These are phyloP conservation scores for Ophiosphaerella korrae DNA, from an alignment of 2,329 filamentous ascomycete species.

Conservation along the genomic window DNA sequence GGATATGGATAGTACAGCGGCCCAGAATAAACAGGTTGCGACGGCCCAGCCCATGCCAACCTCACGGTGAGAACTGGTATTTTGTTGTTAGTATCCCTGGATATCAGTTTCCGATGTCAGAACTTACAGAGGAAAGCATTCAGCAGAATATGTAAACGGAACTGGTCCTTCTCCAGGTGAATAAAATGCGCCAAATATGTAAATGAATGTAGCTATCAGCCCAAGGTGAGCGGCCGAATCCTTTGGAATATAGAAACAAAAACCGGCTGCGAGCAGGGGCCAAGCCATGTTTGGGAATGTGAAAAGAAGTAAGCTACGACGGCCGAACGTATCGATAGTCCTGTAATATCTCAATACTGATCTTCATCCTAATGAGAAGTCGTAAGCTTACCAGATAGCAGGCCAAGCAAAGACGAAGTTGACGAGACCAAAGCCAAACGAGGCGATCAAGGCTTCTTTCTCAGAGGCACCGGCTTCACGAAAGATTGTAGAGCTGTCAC, in stretches of 20 bases:
- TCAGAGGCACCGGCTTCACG: background rate
- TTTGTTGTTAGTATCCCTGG: no score
- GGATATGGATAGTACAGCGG: background rate
- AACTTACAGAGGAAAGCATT: background rate
- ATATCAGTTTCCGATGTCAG: no score
- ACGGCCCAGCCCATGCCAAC: conserved; percentile 2
- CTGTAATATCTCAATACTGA: background rate
- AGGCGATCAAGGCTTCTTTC: background rate
- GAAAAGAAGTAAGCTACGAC: background rate
- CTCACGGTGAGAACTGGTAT: background rate
- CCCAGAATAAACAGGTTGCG: background rate
- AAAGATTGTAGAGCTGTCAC: background rate
- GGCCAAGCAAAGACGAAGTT: conserved; percentile 5
- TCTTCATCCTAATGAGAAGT: no score
- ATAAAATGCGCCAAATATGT: conserved; percentile 3
- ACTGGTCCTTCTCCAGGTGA: conserved; percentile 3
- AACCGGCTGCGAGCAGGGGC: conserved; percentile 1
- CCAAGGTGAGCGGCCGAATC: background rate
- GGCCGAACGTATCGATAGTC: conserved; percentile 1
- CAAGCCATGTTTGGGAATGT: conserved; percentile 1
- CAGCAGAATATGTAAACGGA: conserved; percentile 2
- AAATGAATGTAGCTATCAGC: conserved; percentile 1
- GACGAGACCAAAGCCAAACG: conserved; percentile 2
- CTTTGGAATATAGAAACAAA: background rate
- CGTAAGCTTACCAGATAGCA: no score